These are phyloP conservation scores for Penicillium desertorum DNA, from an alignment of 495 filamentous ascomycete genomes.

Conservation along the genomic window DNA sequence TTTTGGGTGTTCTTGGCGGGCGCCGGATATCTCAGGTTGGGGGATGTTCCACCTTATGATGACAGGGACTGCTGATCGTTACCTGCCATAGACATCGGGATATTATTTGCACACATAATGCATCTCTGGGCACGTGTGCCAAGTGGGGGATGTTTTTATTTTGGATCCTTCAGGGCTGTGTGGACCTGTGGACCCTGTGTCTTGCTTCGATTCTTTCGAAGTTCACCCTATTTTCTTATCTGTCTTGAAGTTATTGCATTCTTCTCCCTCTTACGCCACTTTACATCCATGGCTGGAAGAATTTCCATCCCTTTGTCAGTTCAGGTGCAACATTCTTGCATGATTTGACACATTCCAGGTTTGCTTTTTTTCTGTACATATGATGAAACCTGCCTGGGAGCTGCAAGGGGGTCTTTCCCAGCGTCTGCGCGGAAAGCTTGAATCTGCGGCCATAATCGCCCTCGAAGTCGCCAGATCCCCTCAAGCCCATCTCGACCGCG, in stretches of 20 bases:
- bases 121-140: background rate
- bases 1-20: background rate
- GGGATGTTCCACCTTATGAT: background rate
- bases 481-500: constrained; percentile 11
- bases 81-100: background rate
- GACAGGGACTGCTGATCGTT: background rate
- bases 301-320: background rate
- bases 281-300: background rate
- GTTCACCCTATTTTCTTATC: too few relatives aligned
- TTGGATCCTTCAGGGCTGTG: background rate
- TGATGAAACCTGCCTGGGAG: constrained; percentile 9
- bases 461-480: constrained; percentile 15
- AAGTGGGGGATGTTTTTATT: background rate
- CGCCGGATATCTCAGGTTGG: background rate
- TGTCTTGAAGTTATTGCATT: too few relatives aligned
- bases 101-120: background rate
- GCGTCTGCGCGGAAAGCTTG: background rate
- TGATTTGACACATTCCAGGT: background rate
- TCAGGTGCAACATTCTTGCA: background rate
- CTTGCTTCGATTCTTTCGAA: too few relatives aligned
- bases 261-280: too few relatives aligned
- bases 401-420: constrained; percentile 1
- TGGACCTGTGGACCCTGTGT: too few relatives aligned
- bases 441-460: constrained; percentile 6
- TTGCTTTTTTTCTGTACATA: background rate